A percentile compares a stretch with the other conserved stretches of the same genome.
Conservation (phyloP, 1,284 basidiomycete species). For the Puccinia horiana region DNA sequence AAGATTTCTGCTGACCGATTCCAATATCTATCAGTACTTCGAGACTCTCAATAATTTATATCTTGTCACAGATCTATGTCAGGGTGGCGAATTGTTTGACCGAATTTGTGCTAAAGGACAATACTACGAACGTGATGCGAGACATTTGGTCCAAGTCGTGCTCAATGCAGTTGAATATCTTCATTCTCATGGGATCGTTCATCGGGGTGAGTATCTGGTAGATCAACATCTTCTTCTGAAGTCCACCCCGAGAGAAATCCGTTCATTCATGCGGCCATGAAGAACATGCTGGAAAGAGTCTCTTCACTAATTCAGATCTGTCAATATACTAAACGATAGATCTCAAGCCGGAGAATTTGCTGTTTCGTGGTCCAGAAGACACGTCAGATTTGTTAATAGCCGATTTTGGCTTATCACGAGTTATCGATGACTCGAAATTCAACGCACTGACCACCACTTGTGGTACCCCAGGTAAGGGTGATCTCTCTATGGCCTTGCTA, state of each 20-base stretch:
- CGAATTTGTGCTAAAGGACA: constrained; percentile 96
- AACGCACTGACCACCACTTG: constrained; percentile 90
- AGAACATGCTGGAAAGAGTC: background rate
- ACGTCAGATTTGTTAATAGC: constrained; percentile 95
- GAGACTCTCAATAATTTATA: constrained; percentile 54
- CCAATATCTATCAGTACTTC: constrained; percentile 13
- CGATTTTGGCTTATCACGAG: constrained; percentile 79
- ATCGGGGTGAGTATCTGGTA: constrained; percentile 68
- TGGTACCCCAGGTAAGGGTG: constrained; percentile 74
- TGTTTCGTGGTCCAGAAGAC: constrained; percentile 86
- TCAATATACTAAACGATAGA: constrained; percentile 63
- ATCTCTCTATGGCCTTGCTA: background rate
- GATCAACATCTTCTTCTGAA: background rate
- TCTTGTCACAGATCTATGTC: constrained; percentile 93
- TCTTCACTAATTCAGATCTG: background rate
- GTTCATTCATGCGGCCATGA: background rate
- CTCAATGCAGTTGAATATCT: constrained; percentile 86
- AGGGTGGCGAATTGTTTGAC: constrained; percentile 96
- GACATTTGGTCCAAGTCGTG: constrained; percentile 82
- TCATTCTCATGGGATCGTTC: constrained; percentile 90
- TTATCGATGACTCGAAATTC: constrained; percentile 88
- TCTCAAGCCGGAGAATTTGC: constrained; percentile 93
- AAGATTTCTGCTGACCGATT: background rate
- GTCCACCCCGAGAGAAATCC: background rate
- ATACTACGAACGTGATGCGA: constrained; percentile 92